phyloP scores from a whole-genome alignment of 2,329 filamentous ascomycete species.

The Colletotrichum orchidophilum region DNA sequence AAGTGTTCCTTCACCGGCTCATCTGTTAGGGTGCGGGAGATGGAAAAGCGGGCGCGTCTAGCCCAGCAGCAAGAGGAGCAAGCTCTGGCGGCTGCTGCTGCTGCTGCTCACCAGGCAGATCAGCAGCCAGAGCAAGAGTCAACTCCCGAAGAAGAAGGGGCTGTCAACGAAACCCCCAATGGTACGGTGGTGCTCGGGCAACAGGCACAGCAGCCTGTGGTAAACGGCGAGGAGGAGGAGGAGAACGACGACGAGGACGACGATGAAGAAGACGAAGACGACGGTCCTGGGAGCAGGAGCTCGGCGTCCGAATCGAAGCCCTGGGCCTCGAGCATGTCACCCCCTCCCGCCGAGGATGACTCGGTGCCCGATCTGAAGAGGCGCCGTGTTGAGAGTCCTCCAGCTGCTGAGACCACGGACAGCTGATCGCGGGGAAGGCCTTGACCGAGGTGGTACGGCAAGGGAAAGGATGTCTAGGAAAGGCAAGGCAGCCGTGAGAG shows the following conservation, averaged over 20 bases:
- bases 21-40: not conserved
- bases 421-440: not conserved
- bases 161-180: not conserved
- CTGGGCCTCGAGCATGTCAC: too few relatives aligned
- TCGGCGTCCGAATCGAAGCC: too few relatives aligned
- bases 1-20: not conserved
- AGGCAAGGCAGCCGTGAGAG: not conserved
- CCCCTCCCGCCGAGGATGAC: too few relatives aligned
- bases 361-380: not conserved
- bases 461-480: not conserved
- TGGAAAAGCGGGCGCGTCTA: not conserved
- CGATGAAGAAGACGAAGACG: too few relatives aligned
- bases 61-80: too few relatives aligned
- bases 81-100: too few relatives aligned
- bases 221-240: not conserved
- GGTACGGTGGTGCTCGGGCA: not conserved
- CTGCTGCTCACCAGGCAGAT: not conserved
- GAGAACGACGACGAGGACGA: too few relatives aligned
- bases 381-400: not conserved
- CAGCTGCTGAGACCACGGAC: not conserved
- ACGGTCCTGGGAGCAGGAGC: too few relatives aligned
- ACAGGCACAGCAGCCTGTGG: not conserved
- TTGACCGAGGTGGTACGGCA: not conserved
- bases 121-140: not conserved
- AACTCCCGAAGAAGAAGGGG: not conserved